Conservation (phyloP, 148 eudicot genomes). For the Fagopyrum homotropicum region DNA sequence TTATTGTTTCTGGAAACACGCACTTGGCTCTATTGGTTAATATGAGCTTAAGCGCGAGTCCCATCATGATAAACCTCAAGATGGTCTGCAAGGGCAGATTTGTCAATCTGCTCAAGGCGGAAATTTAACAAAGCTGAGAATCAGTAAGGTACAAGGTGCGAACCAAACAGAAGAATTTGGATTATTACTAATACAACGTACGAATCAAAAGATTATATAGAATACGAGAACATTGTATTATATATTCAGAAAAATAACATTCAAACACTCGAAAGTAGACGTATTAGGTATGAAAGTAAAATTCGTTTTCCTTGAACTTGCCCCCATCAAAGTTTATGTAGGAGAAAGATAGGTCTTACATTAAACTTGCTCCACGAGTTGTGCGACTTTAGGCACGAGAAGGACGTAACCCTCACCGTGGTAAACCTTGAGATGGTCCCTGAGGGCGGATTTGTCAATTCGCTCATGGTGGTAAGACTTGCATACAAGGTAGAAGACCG, state of each 20-base stretch:
- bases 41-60: neutral
- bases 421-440: constrained; percentile 49
- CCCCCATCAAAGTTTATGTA: neutral
- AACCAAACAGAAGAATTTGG: too few species aligned
- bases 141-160: too few species aligned
- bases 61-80: constrained; percentile 46
- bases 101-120: constrained; percentile 53
- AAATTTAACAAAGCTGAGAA: too few species aligned
- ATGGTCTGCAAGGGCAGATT: constrained; percentile 42
- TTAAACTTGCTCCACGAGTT: neutral
- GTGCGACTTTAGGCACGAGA: neutral
- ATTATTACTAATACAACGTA: too few species aligned
- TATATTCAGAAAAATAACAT: too few species aligned
- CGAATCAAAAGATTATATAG: too few species aligned
- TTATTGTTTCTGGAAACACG: too few species aligned
- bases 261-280: too few species aligned
- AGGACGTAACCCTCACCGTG: constrained; percentile 23
- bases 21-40: neutral
- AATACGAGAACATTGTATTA: too few species aligned
- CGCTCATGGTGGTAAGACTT: constrained; percentile 36
- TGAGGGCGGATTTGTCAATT: constrained; percentile 44
- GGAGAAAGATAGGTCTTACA: neutral
- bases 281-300: too few species aligned
- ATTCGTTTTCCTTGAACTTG: too few species aligned
- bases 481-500: constrained; percentile 42